Evolutionary conservation across 2,329 filamentous ascomycete genomes (phyloP), one percentile per base, ranked within the genome.

Genomic region (Sclerotinia trifoliorum): DNA sequence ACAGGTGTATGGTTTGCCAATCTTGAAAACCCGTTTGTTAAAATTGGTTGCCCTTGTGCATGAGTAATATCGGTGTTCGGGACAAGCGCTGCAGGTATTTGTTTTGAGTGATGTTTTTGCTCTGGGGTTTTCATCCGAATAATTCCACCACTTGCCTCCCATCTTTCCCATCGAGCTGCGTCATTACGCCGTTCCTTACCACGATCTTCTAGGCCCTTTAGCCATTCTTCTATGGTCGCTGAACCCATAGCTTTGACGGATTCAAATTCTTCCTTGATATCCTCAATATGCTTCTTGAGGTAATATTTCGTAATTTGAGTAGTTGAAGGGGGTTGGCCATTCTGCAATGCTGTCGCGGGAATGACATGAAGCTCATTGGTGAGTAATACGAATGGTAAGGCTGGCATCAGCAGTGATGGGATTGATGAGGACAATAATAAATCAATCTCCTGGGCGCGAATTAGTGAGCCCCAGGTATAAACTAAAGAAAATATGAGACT

Each of bases 181-280:
- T 91, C 87, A 15, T 81, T 83, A 73, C 87, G 84, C 61, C 83
- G 80, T 69, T 86, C 82, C 73, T 85, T 86, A 13, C 90, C 90
- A 68, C 86, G 83, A 39, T 80, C 81, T 55, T 88, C 85, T 4
- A 95, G 83, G 13, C 91, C 91, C 78, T 94, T 94, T 42, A 88
- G 82, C 91, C 92, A 95, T 77, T 94, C 91, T 73, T 92, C 89
- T 5, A 85, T 84, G 15, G 89, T 86, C 54, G 88, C 88, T 56
- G 83, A 74, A n/a, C 91, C 90, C 72, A 92, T 83, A n/a, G 81
- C 79, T 73, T 86, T 86, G 66, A 88, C 90, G 6, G 86, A 81
- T 55, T 85, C 80, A 72, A 92, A 87, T 74, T 92, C 87, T 44
- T 80, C 76, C 68, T 85, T 84, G 71, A 94, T 83, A 10, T 82